Percentiles rank a stretch among this genome's conserved stretches.
phyloP scores from a whole-genome alignment of 176 grass and related monocot genomes.

The Oryza meyeriana region DNA sequence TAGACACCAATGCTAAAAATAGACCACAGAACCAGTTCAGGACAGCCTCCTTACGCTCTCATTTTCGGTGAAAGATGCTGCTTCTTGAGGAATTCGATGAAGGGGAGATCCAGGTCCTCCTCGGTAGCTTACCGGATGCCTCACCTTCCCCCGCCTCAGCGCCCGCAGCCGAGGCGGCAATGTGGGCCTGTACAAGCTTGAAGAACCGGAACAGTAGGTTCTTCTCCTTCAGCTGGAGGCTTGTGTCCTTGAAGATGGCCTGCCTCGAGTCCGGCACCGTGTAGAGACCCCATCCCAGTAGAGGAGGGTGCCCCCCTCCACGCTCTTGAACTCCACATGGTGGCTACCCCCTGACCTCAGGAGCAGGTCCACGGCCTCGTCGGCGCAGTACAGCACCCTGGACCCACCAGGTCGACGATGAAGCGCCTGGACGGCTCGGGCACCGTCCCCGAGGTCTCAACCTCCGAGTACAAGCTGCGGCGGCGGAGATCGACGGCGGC shows the following conservation, averaged over 20 bases:
- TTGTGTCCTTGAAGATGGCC: slow-evolving; percentile 77
- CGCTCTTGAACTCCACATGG: slow-evolving; percentile 95
- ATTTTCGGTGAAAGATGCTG: slow-evolving; percentile 76
- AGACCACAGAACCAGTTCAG: slow-evolving; percentile 16
- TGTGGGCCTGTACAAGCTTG: slow-evolving; percentile 67
- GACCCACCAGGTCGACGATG: slow-evolving; percentile 63
- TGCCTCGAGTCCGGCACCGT: slow-evolving; percentile 73
- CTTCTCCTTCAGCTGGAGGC: slow-evolving; percentile 58
- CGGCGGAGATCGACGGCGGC: slow-evolving; percentile 42
- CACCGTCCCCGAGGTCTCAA: slow-evolving; percentile 46
- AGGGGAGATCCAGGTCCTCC: slow-evolving; percentile 69
- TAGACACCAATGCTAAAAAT: slow-evolving; percentile 33
- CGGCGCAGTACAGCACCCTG: slow-evolving; percentile 80
- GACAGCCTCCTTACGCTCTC: slow-evolving; percentile 60
- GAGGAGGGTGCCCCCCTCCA: slow-evolving; percentile 62
- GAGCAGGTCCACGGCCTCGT: slow-evolving; percentile 76
- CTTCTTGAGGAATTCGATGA: slow-evolving; percentile 72
- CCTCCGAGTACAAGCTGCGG: slow-evolving; percentile 48
- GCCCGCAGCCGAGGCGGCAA: slow-evolving; percentile 13
- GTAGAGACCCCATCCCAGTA: slow-evolving; percentile 81
- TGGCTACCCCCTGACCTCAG: slow-evolving; percentile 63
- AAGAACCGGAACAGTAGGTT: slow-evolving; percentile 69
- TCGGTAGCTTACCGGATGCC: slow-evolving; percentile 43
- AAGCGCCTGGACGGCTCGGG: slow-evolving; percentile 62
- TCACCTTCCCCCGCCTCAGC: neutral